Conservation (phyloP, 1,139 yeast genomes). For the Candida dubliniensis region DNA sequence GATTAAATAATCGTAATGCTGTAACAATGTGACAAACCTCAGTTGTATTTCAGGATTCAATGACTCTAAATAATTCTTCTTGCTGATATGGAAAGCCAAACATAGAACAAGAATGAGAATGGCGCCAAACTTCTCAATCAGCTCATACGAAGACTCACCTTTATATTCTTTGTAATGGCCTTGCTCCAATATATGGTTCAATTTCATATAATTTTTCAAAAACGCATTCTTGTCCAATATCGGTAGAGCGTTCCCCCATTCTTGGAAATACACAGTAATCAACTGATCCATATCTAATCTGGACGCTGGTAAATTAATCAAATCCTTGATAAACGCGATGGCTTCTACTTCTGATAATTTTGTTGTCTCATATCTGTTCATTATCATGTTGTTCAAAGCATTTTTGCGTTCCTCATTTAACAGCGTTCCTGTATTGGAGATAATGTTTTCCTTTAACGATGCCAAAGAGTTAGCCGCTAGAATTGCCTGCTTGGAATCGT, state of each 20-base stretch:
- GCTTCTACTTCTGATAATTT: conserved; percentile 38
- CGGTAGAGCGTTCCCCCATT: conserved; percentile 76
- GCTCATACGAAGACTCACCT: conserved; percentile 25
- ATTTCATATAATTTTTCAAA: conserved; percentile 53
- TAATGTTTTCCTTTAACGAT: conserved; percentile 52
- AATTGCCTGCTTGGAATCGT: conserved; percentile 64
- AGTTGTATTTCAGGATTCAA: conserved; percentile 16
- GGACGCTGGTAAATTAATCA: conserved; percentile 50
- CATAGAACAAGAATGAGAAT: conserved; percentile 57
- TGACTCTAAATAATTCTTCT: conserved; percentile 23
- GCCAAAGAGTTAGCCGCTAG: conserved; percentile 71
- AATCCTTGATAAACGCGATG: conserved; percentile 40
- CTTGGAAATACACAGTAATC: conserved; percentile 64
- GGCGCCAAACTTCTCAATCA: conserved; percentile 61
- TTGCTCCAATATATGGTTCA: conserved; percentile 42
- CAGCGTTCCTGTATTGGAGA: conserved; percentile 11
- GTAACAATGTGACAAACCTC: conserved; percentile 27
- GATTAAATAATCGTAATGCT: conserved; percentile 52
- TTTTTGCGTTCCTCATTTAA: conserved; percentile 15
- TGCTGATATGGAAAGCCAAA: conserved; percentile 52
- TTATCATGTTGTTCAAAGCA: conserved; percentile 24
- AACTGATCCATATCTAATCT: conserved; percentile 58
- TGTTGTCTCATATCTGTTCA: conserved; percentile 31
- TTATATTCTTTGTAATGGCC: conserved; percentile 12
- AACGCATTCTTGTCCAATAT: conserved; percentile 67